These are phyloP conservation scores for Vigna angularis DNA, from an alignment of 306 rosid genomes.

Conservation along the genomic window DNA sequence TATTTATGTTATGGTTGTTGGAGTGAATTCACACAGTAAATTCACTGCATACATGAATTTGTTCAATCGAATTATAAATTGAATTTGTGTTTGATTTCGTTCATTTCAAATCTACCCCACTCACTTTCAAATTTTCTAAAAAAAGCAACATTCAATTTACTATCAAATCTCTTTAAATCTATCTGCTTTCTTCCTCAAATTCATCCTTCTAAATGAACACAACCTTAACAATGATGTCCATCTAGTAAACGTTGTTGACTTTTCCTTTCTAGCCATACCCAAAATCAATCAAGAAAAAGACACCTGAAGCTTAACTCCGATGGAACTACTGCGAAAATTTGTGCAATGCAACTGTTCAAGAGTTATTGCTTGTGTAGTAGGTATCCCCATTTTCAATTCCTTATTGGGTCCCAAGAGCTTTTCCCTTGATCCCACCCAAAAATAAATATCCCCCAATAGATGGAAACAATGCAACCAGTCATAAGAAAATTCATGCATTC, in stretches of 20 bases:
- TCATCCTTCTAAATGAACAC: too few relatives aligned
- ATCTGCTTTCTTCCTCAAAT: too few relatives aligned
- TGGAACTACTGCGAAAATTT: background rate
- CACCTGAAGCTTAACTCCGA: background rate
- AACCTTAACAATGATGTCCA: background rate
- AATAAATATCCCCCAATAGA: too few relatives aligned
- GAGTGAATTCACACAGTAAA: too few relatives aligned
- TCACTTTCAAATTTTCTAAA: too few relatives aligned
- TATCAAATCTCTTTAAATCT: too few relatives aligned
- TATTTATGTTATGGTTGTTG: too few relatives aligned
- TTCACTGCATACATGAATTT: too few relatives aligned
- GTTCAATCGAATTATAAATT: too few relatives aligned
- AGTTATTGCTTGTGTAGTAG: background rate
- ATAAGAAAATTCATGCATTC: constrained; percentile 17
- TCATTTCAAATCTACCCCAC: too few relatives aligned
- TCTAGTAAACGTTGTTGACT: background rate
- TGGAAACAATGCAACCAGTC: constrained; percentile 5
- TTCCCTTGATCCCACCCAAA: background rate
- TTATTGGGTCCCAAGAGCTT: background rate
- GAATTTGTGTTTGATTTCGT: too few relatives aligned
- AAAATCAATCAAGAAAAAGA: background rate
- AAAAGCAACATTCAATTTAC: too few relatives aligned
- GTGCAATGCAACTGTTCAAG: background rate
- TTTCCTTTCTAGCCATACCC: background rate
- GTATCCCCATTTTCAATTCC: background rate